Evolutionary conservation across 169 alveolate genomes (phyloP).

Genomic region (Cryptosporidium tyzzeri): DNA sequence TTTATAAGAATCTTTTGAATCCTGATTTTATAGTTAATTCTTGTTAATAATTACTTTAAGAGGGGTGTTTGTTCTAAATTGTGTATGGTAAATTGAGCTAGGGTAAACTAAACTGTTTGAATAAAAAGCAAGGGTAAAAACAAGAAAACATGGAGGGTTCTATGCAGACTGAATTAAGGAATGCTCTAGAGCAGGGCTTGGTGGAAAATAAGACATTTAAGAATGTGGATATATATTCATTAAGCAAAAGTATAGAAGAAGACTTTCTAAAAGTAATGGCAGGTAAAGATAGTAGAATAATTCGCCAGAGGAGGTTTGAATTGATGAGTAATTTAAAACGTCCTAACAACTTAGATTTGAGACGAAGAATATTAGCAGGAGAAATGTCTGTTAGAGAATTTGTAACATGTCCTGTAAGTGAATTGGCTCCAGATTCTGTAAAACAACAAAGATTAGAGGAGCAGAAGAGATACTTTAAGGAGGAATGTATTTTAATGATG

Average conservation of each 20-base stretch:
- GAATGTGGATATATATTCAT: constrained; percentile 23
- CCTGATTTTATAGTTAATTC: background rate
- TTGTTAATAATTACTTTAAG: too few relatives aligned
- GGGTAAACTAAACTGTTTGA: background rate
- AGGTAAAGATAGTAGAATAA: constrained; percentile 38
- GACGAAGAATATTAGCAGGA: constrained; percentile 55
- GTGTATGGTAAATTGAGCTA: background rate
- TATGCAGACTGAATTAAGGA: constrained; percentile 41
- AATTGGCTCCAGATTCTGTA: constrained; percentile 69
- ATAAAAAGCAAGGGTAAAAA: too few relatives aligned
- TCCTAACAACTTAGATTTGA: constrained; percentile 35
- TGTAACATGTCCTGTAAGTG: constrained; percentile 70
- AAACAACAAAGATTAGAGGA: constrained; percentile 58
- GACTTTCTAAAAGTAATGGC: constrained; percentile 31
- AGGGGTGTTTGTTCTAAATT: background rate
- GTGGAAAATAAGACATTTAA: constrained; percentile 30
- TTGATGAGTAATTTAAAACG: constrained; percentile 60
- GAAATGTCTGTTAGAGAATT: constrained; percentile 64
- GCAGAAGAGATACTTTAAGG: constrained; percentile 50
- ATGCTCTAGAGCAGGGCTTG: constrained; percentile 44
- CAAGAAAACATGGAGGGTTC: background rate
- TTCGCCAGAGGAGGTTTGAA: constrained; percentile 70
- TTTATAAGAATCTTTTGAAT: too few relatives aligned
- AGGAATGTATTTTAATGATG: constrained; percentile 54
- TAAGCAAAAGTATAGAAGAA: constrained; percentile 51